phyloP scores from a whole-genome alignment of 2,329 filamentous ascomycete genomes.

The Eurotiales sp. region DNA sequence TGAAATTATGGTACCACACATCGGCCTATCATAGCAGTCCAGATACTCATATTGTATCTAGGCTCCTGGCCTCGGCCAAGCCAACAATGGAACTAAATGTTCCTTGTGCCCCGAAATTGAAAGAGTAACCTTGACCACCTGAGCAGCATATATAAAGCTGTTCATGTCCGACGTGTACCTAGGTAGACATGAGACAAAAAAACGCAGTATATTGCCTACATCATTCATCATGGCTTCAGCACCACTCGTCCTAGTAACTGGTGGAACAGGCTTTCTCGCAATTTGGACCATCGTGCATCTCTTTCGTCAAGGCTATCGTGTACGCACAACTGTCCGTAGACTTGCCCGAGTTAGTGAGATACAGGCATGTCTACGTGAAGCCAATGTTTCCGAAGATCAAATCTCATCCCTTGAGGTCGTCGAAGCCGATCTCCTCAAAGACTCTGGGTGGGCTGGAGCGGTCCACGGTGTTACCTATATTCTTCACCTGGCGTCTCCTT shows the following conservation, averaged over 20 bases:
- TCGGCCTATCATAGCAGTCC: too few relatives aligned
- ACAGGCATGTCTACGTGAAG: background rate
- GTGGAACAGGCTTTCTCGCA: slow-evolving; percentile 4
- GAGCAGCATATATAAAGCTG: too few relatives aligned
- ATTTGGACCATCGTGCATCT: slow-evolving; percentile 2
- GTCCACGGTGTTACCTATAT: slow-evolving; percentile 1
- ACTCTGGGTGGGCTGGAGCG: background rate
- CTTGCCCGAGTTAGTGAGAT: background rate
- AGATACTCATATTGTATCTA: background rate
- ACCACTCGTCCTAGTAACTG: slow-evolving; percentile 5
- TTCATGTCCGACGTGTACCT: too few relatives aligned
- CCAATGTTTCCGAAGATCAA: background rate
- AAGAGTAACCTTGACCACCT: too few relatives aligned
- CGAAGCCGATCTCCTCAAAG: slow-evolving; percentile 7
- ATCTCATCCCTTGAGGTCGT: slow-evolving; percentile 2
- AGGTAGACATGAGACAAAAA: too few relatives aligned
- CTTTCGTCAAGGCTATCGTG: background rate
- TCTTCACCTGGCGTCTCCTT: slow-evolving; percentile 6
- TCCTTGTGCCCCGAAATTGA: too few relatives aligned
- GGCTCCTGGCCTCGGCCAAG: too few relatives aligned
- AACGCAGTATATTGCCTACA: background rate
- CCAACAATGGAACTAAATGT: background rate
- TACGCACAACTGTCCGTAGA: slow-evolving; percentile 2
- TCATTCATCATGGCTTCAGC: background rate
- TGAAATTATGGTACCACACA: too few relatives aligned